phyloP scores from a whole-genome alignment of 1,284 basidiomycete species.

The Pseudozyma hubeiensis region DNA sequence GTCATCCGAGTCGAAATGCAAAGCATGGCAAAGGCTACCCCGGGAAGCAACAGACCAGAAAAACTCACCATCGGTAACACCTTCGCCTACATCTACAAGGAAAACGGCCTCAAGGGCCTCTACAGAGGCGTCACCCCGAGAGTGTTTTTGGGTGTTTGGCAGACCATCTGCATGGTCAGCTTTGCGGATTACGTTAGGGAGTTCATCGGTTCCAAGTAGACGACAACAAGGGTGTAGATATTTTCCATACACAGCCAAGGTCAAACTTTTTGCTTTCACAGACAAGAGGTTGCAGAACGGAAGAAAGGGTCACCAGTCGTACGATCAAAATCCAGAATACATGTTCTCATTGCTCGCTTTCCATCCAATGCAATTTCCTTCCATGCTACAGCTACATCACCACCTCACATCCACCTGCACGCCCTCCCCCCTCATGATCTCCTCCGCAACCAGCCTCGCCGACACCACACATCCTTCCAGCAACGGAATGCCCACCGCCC shows the following conservation, averaged over 20 bases:
- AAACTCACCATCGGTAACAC: slow-evolving; percentile 92
- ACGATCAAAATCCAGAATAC: too few species aligned
- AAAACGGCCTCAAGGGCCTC: slow-evolving; percentile 94
- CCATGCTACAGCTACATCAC: too few species aligned
- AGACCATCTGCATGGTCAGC: slow-evolving; percentile 97
- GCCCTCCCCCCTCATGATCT: slow-evolving; percentile 7
- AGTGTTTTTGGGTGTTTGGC: slow-evolving; percentile 95
- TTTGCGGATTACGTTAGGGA: slow-evolving; percentile 87
- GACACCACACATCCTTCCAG: slow-evolving; percentile 40
- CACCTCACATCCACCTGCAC: not conserved
- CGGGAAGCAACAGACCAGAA: slow-evolving; percentile 78
- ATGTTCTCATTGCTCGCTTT: too few species aligned
- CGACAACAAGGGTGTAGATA: too few species aligned
- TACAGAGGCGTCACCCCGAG: slow-evolving; percentile 98
- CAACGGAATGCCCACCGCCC: slow-evolving; percentile 30
- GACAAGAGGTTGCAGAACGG: too few species aligned
- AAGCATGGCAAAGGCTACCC: slow-evolving; percentile 89
- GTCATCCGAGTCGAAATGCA: slow-evolving; percentile 99
- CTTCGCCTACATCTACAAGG: slow-evolving; percentile 89
- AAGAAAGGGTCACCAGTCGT: too few species aligned
- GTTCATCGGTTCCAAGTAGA: slow-evolving; percentile 46
- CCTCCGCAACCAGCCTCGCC: slow-evolving; percentile 11
- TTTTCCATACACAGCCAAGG: not conserved
- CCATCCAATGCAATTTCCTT: not conserved
- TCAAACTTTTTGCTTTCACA: not conserved